Conservation (phyloP, 176 grass and related monocot genomes). For the Carex parvula region DNA sequence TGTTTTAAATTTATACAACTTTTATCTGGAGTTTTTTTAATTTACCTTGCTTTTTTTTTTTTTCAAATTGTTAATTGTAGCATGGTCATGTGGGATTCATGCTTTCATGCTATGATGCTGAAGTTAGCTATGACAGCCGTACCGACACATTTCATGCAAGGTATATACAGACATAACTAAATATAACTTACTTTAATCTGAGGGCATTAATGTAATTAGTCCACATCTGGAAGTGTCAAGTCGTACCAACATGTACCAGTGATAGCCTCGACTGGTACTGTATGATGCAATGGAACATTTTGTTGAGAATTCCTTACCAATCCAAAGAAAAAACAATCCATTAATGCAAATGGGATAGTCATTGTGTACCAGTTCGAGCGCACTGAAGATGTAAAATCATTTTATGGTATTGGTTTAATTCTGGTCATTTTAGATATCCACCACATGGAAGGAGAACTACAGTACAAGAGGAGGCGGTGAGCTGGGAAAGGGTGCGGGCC, state of each 20-base stretch:
- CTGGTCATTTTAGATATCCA: slow-evolving; percentile 55
- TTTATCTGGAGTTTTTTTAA: neutral
- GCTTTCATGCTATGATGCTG: slow-evolving; percentile 99
- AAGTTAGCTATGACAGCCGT: slow-evolving; percentile 69
- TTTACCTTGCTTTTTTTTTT: slow-evolving; percentile 10
- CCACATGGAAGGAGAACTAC: slow-evolving; percentile 65
- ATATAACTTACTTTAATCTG: slow-evolving; percentile 1
- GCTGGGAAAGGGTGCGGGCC: slow-evolving; percentile 79
- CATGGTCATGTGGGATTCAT: slow-evolving; percentile 97
- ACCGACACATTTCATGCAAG: slow-evolving; percentile 70
- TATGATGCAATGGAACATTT: neutral
- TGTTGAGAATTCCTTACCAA: neutral
- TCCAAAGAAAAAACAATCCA: neutral
- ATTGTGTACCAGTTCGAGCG: neutral
- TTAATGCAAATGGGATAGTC: neutral
- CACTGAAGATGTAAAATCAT: neutral
- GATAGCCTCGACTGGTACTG: neutral
- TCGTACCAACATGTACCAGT: neutral
- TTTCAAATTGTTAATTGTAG: slow-evolving; percentile 48
- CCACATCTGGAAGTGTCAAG: neutral
- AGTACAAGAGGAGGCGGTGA: slow-evolving; percentile 66
- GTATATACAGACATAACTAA: slow-evolving; percentile 28
- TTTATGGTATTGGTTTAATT: slow-evolving; percentile 9
- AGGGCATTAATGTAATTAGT: neutral
- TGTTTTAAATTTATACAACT: neutral